A percentile compares a stretch with the other conserved stretches of the same genome.
Evolutionary conservation across 768 basidiomycete species (phyloP).

Genomic region (Pholiota molesta): DNA sequence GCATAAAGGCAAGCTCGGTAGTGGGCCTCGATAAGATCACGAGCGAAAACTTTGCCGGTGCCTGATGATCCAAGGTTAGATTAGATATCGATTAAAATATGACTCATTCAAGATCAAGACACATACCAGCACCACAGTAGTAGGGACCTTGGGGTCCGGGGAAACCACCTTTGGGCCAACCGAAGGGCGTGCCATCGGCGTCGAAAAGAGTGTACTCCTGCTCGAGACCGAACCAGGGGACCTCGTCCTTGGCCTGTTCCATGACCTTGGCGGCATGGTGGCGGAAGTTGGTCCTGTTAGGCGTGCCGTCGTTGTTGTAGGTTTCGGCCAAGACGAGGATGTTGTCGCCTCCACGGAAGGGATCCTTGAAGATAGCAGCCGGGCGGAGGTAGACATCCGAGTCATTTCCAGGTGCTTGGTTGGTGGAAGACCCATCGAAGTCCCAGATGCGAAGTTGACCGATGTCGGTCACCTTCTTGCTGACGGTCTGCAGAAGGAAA

Average conservation of each 20-base stretch:
- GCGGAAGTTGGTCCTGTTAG: conserved; percentile 95
- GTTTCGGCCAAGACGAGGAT: conserved; percentile 96
- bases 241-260: conserved; percentile 80
- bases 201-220: conserved; percentile 99
- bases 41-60: conserved; percentile 96
- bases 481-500: conserved; percentile 65
- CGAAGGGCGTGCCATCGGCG: conserved; percentile 85
- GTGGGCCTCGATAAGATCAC: conserved; percentile 98
- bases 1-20: conserved; percentile 96
- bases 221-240: conserved; percentile 98
- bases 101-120: background rate
- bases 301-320: conserved; percentile 99
- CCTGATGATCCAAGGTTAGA: conserved; percentile 49
- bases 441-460: conserved; percentile 96
- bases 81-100: conserved; percentile 3
- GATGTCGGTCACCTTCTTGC: conserved; percentile 85
- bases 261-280: conserved; percentile 94
- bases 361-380: conserved; percentile 96
- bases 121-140: conserved; percentile 96
- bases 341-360: conserved; percentile 98
- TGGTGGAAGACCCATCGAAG: conserved; percentile 98
- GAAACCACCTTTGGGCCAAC: conserved; percentile 99
- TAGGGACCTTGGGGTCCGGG: conserved; percentile 99
- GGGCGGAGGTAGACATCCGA: conserved; percentile 99
- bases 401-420: conserved; percentile 93